A percentile compares a stretch with the other conserved stretches of the same genome.
phyloP scores from a whole-genome alignment of 2,329 filamentous ascomycete species.

The Botrytis aclada region DNA sequence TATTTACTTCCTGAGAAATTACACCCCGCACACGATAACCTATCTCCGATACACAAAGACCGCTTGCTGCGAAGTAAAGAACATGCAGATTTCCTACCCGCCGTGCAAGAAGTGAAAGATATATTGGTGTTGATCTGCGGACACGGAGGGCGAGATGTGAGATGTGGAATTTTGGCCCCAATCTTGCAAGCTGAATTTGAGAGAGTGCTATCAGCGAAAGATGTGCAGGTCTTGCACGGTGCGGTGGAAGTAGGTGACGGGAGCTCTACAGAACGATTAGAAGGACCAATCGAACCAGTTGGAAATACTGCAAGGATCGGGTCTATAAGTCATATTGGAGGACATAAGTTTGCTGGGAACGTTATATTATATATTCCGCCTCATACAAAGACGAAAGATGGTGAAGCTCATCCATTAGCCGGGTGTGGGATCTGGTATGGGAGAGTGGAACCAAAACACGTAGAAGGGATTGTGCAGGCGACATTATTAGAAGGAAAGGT shows the following conservation, averaged over 20 bases:
- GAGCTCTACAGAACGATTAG: constrained; percentile 40
- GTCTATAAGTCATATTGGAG: constrained; percentile 75
- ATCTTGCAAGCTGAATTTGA: constrained; percentile 70
- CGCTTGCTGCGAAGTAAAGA: constrained; percentile 49
- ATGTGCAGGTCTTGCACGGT: constrained; percentile 48
- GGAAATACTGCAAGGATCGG: constrained; percentile 57
- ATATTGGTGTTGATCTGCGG: constrained; percentile 83
- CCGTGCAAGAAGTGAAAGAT: constrained; percentile 61
- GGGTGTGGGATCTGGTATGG: constrained; percentile 82
- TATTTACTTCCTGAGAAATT: constrained; percentile 63
- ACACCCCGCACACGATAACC: constrained; percentile 55
- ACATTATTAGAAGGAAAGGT: constrained; percentile 66
- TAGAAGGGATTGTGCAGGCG: constrained; percentile 71
- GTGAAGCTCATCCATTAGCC: constrained; percentile 54
- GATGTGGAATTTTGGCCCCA: constrained; percentile 80
- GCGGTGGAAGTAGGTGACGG: constrained; percentile 38
- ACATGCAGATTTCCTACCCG: constrained; percentile 50
- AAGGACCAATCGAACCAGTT: constrained; percentile 37
- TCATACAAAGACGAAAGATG: constrained; percentile 40
- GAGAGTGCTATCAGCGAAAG: constrained; percentile 49
- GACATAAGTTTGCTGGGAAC: constrained; percentile 84
- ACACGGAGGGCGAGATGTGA: constrained; percentile 74
- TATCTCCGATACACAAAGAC: constrained; percentile 58
- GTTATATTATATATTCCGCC: constrained; percentile 78
- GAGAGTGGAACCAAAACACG: constrained; percentile 69